Evolutionary conservation across 2,329 filamentous ascomycete species (phyloP).

Genomic region (Scorias spongiosa): DNA sequence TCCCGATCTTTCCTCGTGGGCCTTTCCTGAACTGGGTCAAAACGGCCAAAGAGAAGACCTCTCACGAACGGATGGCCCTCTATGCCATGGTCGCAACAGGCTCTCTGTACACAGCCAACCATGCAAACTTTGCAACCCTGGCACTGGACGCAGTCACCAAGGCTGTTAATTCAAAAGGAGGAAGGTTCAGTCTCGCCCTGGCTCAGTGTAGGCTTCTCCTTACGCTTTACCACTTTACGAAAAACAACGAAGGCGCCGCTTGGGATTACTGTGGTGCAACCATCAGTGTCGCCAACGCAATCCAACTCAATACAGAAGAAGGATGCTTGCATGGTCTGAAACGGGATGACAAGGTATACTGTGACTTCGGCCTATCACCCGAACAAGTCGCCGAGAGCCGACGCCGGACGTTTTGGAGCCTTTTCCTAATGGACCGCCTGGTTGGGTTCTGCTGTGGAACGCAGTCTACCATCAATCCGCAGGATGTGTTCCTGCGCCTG

Average conservation of each 20-base stretch:
- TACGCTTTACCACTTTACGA: conserved; percentile 49
- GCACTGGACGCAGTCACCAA: not conserved
- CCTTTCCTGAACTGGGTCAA: conserved; percentile 44
- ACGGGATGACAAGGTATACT: conserved; percentile 4
- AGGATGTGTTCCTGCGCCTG: conserved; percentile 52
- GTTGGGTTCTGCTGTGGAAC: conserved; percentile 40
- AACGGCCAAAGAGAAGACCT: conserved; percentile 25
- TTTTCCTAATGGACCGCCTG: conserved; percentile 54
- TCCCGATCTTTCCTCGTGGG: conserved; percentile 40
- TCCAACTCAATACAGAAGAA: conserved; percentile 50
- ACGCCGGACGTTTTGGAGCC: conserved; percentile 57
- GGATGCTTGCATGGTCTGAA: conserved; percentile 16
- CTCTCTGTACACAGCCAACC: conserved; percentile 35
- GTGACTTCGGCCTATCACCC: conserved; percentile 13
- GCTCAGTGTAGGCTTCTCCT: conserved; percentile 54
- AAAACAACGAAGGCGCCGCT: conserved; percentile 42
- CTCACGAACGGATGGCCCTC: conserved; percentile 41
- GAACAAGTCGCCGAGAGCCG: conserved; percentile 46
- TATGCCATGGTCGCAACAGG: conserved; percentile 45
- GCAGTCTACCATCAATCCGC: conserved; percentile 41
- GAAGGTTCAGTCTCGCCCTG: conserved; percentile 44
- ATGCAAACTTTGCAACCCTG: not conserved
- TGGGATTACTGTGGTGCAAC: conserved; percentile 51
- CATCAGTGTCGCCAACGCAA: conserved; percentile 41
- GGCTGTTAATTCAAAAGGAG: conserved; percentile 26